Conservation (phyloP, 2,329 filamentous ascomycete genomes). For the Leptosphaerulina australis region DNA sequence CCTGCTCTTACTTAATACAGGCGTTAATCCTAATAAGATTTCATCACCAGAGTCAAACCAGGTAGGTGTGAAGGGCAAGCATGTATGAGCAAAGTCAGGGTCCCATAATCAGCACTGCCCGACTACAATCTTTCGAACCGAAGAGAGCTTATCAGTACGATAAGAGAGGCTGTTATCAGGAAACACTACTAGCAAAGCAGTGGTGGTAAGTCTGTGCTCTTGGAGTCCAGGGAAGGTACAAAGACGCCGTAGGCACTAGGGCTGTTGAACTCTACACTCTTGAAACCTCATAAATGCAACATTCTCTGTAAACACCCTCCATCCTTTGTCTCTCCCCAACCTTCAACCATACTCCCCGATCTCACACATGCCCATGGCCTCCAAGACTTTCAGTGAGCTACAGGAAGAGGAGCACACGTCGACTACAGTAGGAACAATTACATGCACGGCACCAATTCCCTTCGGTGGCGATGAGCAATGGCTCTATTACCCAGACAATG, state of each 20-base stretch:
- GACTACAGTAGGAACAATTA: slow-evolving; percentile 37
- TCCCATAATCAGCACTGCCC: slow-evolving; percentile 18
- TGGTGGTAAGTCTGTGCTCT: slow-evolving; percentile 14
- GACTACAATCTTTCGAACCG: slow-evolving; percentile 21
- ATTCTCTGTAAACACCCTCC: not conserved
- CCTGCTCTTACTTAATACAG: slow-evolving; percentile 2
- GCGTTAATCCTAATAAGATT: not conserved
- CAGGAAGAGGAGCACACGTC: slow-evolving; percentile 17
- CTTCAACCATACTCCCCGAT: not conserved
- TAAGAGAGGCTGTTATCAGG: slow-evolving; percentile 32
- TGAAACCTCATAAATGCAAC: slow-evolving; percentile 1
- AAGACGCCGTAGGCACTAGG: slow-evolving; percentile 8
- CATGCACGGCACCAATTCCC: slow-evolving; percentile 48
- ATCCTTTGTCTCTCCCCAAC: slow-evolving; percentile 7
- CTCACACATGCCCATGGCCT: slow-evolving; percentile 12
- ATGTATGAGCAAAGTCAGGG: slow-evolving; percentile 6
- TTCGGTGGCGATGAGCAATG: slow-evolving; percentile 52
- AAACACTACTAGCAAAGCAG: slow-evolving; percentile 29
- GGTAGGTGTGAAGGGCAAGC: slow-evolving; percentile 14
- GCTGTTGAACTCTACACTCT: slow-evolving; percentile 1
- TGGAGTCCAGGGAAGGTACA: slow-evolving; percentile 12
- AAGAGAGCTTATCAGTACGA: slow-evolving; percentile 39
- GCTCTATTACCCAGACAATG: slow-evolving; percentile 50
- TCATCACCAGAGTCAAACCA: slow-evolving; percentile 1
- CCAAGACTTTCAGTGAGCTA: slow-evolving; percentile 18